Conservation (phyloP, 1,139 yeast species). For the Geotrichum macrosporum region DNA sequence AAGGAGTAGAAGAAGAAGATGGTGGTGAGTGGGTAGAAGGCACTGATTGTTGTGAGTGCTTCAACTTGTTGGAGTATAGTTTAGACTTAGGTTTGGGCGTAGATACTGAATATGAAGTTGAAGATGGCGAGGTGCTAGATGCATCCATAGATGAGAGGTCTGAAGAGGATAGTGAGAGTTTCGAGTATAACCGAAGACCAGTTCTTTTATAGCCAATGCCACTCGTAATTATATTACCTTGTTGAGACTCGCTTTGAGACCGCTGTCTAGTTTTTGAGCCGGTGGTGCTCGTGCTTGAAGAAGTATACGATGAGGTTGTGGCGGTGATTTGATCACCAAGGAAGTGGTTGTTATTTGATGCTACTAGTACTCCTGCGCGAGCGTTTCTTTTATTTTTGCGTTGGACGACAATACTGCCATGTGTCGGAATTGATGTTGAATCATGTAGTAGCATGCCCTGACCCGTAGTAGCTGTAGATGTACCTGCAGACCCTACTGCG, state of each 20-base stretch:
- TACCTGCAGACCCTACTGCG: neutral
- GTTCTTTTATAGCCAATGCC: neutral
- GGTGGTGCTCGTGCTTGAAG: no score
- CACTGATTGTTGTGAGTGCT: neutral
- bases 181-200: conserved; percentile 1
- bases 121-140: conserved; percentile 6
- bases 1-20: neutral
- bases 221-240: no score
- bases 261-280: neutral
- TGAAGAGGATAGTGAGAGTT: neutral
- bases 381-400: no score
- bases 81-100: neutral
- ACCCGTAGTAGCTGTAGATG: neutral
- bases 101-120: neutral
- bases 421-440: no score
- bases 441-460: neutral
- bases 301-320: no score
- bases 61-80: neutral
- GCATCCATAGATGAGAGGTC: conserved; percentile 6
- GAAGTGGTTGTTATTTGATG: no score
- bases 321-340: no score
- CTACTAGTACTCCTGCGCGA: no score
- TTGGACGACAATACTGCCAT: no score
- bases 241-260: neutral
- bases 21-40: neutral